Base-by-base conservation (phyloP, 1,284 basidiomycete species). In the Neonothopanus nambi region DNA sequence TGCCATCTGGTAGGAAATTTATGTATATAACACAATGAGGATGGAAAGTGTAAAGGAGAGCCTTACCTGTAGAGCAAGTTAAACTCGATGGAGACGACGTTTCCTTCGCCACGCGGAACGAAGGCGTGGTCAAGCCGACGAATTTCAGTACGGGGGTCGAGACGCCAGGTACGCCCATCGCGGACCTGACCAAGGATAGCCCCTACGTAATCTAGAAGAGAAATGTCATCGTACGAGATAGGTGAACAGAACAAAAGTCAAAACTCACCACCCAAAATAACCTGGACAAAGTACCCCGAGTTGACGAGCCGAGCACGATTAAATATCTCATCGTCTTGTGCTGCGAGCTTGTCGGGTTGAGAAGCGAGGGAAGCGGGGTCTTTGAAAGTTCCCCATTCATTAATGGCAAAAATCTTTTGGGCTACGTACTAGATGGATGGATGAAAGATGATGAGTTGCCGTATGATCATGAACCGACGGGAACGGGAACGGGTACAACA, bases 311-410 rank as follows among this genome's bases (percentile, higher is more conserved):
- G 79, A 7, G 89, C 78, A 20, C 84, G 82, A 53, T 89, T 76
- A 75, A 91, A 93, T 48, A 93, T 79, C 63, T 90, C 88, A 47
- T 89, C 81, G 56, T 88, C 87, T 63, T 89, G 87, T 0, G 64
- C 68, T 28, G 56, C 59, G 18, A 65, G 49, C 33, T 49, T 64
- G 30, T 71, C 63, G 17, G 47, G 21, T 20, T 64, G 65, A 15
- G 67, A 64, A 23, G 71, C 65, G 17, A 65, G 50, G 17, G 65
- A 65, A 1, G 67, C 66, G 3, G 67, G 71, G 21, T 67, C 61
- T 26, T 57, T 61, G 63, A 76, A 83, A 2, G 66, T 75, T 1
- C 77, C 73, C 17, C 69, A 65, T 64, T 91, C 89, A 64, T 93
- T 89, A 64, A 91, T 82, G 49, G 78, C 72, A 21, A 87, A 63